Evolutionary conservation across 805 yeast species (phyloP), one percentile per base, ranked within the genome.

Genomic region (Schwanniomyces vanrijiae): DNA sequence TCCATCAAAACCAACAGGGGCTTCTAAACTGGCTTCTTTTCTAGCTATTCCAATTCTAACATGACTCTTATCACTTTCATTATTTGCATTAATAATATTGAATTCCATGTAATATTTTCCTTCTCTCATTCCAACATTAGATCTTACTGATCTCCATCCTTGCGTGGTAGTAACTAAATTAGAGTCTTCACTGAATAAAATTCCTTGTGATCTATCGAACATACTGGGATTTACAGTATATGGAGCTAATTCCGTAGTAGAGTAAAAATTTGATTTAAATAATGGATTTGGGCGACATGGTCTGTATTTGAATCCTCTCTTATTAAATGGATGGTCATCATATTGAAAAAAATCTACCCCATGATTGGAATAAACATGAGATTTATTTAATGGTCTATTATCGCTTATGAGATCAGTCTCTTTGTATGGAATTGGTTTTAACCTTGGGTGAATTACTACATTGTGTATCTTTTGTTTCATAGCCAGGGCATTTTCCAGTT

Each of bases 1-100:
- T 0, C 90, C 92, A 65, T 94, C 98, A 58, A 81, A 89, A 2
- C 99, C 99, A 5, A 91, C 94, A 0, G 99, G 98, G 0, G 96
- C 96, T 55, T 92, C 97, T 38, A 91, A 66, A 42, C 90, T 81
- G 2, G 96, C 94, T 59, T 92, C 98, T 51, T 90, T 77, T 44
- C 98, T 71, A 0, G 86, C 86, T 31, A 92, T 60, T 0, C 99
- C 99, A 24, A 91, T 60, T 24, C 99, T 69, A 1, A 94, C 90
- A 62, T 91, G 92, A 13, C 71, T 61, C 20, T 58, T 62, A 19
- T 53, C 55, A 47, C 48, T 54, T 1, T 53, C 60, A 28, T 68
- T 59, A 47, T 64, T 69, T 7, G 77, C 75, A 24, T 65, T 65
- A 4, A 82, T 46, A 1, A 92, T 78, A 45, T 80, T 76, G 51